Conservation (phyloP, 768 basidiomycete genomes). For the Goffeauzyma gilvescens region DNA sequence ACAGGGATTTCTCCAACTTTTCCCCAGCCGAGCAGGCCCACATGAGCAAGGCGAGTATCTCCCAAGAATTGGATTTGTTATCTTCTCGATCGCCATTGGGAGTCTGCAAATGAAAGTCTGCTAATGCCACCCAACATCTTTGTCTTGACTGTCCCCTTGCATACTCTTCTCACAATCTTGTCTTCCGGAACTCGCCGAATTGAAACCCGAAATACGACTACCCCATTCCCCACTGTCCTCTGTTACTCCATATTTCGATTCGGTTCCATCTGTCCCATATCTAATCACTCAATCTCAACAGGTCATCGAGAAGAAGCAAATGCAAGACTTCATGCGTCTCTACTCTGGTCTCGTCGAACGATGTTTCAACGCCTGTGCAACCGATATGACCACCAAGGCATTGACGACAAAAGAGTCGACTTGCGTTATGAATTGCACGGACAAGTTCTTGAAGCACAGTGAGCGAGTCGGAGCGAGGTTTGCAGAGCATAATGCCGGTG, state of each 20-base stretch:
- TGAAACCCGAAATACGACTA: too few species aligned
- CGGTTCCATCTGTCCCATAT: neutral
- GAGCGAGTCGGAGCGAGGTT: constrained; percentile 82
- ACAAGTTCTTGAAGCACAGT: constrained; percentile 94
- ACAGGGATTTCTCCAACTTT: constrained; percentile 67
- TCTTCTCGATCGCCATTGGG: too few species aligned
- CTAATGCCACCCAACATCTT: too few species aligned
- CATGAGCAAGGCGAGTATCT: constrained; percentile 40
- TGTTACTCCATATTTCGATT: neutral
- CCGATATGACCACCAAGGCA: constrained; percentile 91
- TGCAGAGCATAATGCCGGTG: constrained; percentile 79
- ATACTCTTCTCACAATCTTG: too few species aligned
- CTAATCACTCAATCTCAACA: constrained; percentile 34
- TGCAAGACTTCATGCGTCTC: constrained; percentile 94
- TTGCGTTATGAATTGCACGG: constrained; percentile 81
- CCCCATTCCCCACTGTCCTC: too few species aligned
- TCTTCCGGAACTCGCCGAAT: too few species aligned
- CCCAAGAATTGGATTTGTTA: too few species aligned
- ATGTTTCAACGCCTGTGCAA: constrained; percentile 85
- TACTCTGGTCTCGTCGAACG: constrained; percentile 88
- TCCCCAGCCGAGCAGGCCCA: constrained; percentile 86
- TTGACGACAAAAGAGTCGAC: constrained; percentile 80
- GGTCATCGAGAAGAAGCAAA: constrained; percentile 95
- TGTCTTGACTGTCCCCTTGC: too few species aligned
- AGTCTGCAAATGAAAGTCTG: too few species aligned